Evolutionary conservation across 306 rosid genomes (phyloP).

Genomic region (Malus fusca): DNA sequence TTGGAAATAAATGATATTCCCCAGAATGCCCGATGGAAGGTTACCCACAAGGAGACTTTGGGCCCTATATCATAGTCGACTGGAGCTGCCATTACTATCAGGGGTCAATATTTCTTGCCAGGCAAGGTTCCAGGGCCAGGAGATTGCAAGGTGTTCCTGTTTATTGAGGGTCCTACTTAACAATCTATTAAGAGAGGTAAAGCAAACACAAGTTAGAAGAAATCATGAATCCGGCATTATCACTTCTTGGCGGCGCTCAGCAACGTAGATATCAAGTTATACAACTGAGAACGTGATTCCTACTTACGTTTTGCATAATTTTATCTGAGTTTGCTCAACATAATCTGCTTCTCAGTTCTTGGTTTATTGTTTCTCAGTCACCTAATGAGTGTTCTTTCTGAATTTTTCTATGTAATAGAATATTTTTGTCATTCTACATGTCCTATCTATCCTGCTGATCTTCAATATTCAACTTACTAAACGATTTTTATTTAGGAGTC

Average conservation of each 20-base stretch:
- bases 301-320: no score
- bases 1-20: conserved; percentile 92
- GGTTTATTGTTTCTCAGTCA: background rate
- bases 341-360: no score
- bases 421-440: background rate
- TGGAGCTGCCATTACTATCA: conserved; percentile 92
- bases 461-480: no score
- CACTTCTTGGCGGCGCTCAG: conserved; percentile 78
- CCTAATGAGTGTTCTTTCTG: background rate
- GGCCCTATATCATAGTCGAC: conserved; percentile 89
- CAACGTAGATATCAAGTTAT: conserved; percentile 68
- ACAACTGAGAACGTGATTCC: no score
- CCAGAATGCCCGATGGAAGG: conserved; percentile 93
- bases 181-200: conserved; percentile 87
- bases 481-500: no score
- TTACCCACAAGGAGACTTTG: conserved; percentile 87
- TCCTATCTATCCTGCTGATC: no score
- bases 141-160: no score
- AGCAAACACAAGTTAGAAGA: conserved; percentile 85
- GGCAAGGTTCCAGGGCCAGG: conserved; percentile 31
- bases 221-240: conserved; percentile 70
- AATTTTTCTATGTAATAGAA: background rate
- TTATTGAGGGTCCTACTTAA: conserved; percentile 37
- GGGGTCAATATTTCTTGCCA: conserved; percentile 82
- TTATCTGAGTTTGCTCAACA: no score